These are phyloP conservation scores for Geranium rotundifolium DNA, from an alignment of 345 rosid genomes.

Conservation along the genomic window DNA sequence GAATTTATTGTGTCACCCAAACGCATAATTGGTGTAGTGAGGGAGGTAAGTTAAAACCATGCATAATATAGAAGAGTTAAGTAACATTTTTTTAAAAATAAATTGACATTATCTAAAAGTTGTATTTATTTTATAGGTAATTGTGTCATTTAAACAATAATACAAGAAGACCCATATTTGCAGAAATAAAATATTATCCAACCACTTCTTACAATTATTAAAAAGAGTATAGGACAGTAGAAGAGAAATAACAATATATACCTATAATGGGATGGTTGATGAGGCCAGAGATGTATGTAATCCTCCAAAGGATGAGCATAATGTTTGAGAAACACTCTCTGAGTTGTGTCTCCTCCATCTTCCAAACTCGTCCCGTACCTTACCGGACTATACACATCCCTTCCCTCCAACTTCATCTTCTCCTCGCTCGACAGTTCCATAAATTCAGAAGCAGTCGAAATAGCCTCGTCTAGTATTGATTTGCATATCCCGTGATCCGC, in stretches of 20 bases:
- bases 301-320: constrained; percentile 53
- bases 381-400: constrained; percentile 43
- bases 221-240: neutral
- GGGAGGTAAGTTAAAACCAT: too few relatives aligned
- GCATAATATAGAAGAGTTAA: too few relatives aligned
- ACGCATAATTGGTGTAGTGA: too few relatives aligned
- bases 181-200: too few relatives aligned
- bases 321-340: constrained; percentile 64
- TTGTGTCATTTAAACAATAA: too few relatives aligned
- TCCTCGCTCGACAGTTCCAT: constrained; percentile 34
- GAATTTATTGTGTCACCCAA: too few relatives aligned
- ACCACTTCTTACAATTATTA: neutral
- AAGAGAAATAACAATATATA: neutral
- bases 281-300: constrained; percentile 54
- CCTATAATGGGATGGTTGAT: constrained; percentile 47
- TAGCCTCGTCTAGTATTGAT: constrained; percentile 33
- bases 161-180: too few relatives aligned
- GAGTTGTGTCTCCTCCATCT: constrained; percentile 40
- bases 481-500: constrained; percentile 49
- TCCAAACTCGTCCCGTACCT: constrained; percentile 48
- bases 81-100: too few relatives aligned
- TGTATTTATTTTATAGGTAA: too few relatives aligned
- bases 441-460: constrained; percentile 27
- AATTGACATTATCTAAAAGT: too few relatives aligned
- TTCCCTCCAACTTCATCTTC: constrained; percentile 41